These are phyloP conservation scores for Tephrocybe sp. DNA, from an alignment of 768 basidiomycete species.

Conservation along the genomic window DNA sequence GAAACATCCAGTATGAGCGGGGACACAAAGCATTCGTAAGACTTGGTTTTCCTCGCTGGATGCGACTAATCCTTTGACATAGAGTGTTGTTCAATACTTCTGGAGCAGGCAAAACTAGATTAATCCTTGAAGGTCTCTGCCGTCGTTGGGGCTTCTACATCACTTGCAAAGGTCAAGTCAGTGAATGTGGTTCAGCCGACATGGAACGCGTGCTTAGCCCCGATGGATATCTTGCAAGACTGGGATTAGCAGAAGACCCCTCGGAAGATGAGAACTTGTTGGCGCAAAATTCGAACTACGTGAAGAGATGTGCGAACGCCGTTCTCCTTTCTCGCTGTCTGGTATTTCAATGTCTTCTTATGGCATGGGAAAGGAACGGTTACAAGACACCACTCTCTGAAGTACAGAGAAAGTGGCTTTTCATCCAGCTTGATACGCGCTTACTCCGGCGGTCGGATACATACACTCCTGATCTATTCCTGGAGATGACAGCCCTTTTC, in stretches of 20 bases:
- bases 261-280: neutral
- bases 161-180: neutral
- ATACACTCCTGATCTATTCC: neutral
- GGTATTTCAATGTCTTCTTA: neutral
- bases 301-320: neutral
- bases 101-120: conserved; percentile 15
- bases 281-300: neutral
- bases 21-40: too few species aligned
- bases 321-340: neutral
- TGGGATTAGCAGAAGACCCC: neutral
- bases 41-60: too few species aligned
- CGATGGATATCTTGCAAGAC: neutral
- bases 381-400: neutral
- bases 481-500: neutral
- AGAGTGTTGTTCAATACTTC: conserved; percentile 7
- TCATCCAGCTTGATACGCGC: neutral
- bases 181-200: conserved; percentile 1
- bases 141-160: conserved; percentile 17
- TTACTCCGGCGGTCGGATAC: neutral
- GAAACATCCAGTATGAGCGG: too few species aligned
- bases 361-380: neutral
- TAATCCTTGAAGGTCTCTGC: conserved; percentile 15
- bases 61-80: neutral
- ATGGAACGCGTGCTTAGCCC: neutral
- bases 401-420: neutral